A percentile compares a stretch with the other conserved stretches of the same genome.
These are phyloP conservation scores for Caloboletus firmus DNA, from an alignment of 1,284 basidiomycete genomes.

Conservation along the genomic window DNA sequence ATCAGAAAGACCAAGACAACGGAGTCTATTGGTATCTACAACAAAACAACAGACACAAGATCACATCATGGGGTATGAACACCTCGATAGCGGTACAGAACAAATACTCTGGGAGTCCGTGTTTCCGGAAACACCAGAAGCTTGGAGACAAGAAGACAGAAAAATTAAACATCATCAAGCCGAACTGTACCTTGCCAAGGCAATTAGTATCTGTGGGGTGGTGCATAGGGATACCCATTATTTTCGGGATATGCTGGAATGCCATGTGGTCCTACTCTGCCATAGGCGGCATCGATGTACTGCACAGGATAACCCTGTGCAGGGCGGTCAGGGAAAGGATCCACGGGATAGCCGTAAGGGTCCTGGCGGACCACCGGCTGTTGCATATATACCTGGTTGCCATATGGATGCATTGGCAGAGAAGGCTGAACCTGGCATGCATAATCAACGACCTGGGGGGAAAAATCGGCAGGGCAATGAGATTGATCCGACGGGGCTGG, in stretches of 20 bases:
- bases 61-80: conserved; percentile 11
- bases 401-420: conserved; percentile 6
- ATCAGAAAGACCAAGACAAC: not conserved
- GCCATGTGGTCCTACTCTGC: conserved; percentile 16
- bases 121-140: conserved; percentile 15
- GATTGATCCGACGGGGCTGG: conserved; percentile 28
- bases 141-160: conserved; percentile 4
- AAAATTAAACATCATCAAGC: conserved; percentile 4
- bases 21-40: conserved; percentile 15
- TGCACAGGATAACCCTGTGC: conserved; percentile 13
- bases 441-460: conserved; percentile 1
- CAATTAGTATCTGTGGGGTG: conserved; percentile 9
- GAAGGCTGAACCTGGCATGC: conserved; percentile 1
- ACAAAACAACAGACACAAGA: conserved; percentile 9
- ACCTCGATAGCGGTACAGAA: not conserved
- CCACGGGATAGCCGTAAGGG: conserved; percentile 13
- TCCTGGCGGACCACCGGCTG: conserved; percentile 10
- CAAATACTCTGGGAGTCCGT: conserved; percentile 10
- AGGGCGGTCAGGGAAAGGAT: conserved; percentile 16
- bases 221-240: conserved; percentile 14
- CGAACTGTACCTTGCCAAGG: not conserved
- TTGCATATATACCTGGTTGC: conserved; percentile 5
- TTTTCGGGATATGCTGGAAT: conserved; percentile 13
- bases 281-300: conserved; percentile 11
- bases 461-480: conserved; percentile 12